Conservation (phyloP, 1,284 basidiomycete genomes). For the Ustilago vetiveriae region DNA sequence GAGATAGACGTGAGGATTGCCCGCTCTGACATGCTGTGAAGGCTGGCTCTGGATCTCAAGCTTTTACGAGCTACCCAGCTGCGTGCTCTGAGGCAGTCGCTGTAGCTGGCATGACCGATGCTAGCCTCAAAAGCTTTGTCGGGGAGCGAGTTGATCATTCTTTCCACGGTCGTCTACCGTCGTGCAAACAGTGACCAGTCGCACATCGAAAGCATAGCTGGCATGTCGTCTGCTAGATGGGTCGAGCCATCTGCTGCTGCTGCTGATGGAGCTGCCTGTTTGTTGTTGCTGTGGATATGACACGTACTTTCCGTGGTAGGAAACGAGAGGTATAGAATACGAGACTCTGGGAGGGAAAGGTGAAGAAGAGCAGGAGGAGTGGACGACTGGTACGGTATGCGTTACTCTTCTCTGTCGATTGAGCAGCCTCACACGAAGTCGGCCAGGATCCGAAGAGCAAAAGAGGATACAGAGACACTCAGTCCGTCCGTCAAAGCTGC, state of each 20-base stretch:
- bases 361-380: slow-evolving; percentile 10
- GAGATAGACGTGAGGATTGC: neutral
- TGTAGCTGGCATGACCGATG: too few relatives aligned
- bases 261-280: slow-evolving; percentile 1
- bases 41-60: neutral
- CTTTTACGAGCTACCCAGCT: too few relatives aligned
- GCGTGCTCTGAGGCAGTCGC: too few relatives aligned
- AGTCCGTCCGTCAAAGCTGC: neutral
- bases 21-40: slow-evolving; percentile 1
- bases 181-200: neutral
- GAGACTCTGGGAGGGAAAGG: slow-evolving; percentile 27
- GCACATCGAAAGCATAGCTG: neutral
- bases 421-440: slow-evolving; percentile 9
- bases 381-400: neutral
- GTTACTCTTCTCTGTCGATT: neutral
- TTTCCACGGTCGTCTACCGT: neutral
- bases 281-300: slow-evolving; percentile 4
- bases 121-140: too few relatives aligned
- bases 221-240: neutral
- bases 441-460: too few relatives aligned
- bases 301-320: slow-evolving; percentile 46
- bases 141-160: neutral
- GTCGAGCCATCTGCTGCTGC: neutral
- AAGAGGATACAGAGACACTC: too few relatives aligned
- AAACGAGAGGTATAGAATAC: slow-evolving; percentile 30